Base-by-base conservation (phyloP, 306 rosid species). In the Crotalaria pallida region DNA sequence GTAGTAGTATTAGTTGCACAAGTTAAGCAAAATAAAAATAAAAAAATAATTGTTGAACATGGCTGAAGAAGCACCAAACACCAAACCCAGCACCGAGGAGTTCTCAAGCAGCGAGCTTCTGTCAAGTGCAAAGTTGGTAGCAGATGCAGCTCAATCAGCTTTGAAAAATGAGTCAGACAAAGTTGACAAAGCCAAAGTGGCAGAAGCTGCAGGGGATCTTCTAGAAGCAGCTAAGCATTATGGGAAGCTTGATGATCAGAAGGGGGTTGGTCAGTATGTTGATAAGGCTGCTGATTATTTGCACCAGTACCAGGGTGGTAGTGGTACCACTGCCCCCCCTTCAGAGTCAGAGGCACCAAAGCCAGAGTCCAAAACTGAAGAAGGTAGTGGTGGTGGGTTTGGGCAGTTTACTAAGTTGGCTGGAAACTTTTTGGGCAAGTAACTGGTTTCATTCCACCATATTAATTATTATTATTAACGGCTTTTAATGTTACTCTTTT, bases 131-230 rank as follows among this genome's bases (percentile, higher is more conserved):
- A 88, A 86, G 79, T 8, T 75, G 29, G 70, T 88, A 59, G 76
- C 86, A 0, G 80, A 44, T 7, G 96, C 88, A 5, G 88, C 83
- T 1, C 83, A 71, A 18, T 10, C 77, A 6, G 3, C 44, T 15
- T 9, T 58, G 1, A 10, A 34, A 49, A 51, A 72, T 3, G 76
- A 78, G 8, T 3, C 76, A 1, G 88, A 58, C 9, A 74, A 74
- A 13, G 27, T 82, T 3, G 95, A 84, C 71, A 88, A 82, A 44
- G 65, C 34, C n/a, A 78, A 86, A 63, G 69, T 71, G 1, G 87
- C 89, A 0, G 83, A 47, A 0, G 89, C 96, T 1, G 85, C 89
- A 0, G 85, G 71, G 1, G 84, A 80, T 50, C 79, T 87, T 44
- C 85, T 87, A 7, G 84, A 65, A 1, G 92, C 81, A 2, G 84